Base-by-base conservation (phyloP, 2,329 filamentous ascomycete species). In the Colletotrichum sp. region DNA sequence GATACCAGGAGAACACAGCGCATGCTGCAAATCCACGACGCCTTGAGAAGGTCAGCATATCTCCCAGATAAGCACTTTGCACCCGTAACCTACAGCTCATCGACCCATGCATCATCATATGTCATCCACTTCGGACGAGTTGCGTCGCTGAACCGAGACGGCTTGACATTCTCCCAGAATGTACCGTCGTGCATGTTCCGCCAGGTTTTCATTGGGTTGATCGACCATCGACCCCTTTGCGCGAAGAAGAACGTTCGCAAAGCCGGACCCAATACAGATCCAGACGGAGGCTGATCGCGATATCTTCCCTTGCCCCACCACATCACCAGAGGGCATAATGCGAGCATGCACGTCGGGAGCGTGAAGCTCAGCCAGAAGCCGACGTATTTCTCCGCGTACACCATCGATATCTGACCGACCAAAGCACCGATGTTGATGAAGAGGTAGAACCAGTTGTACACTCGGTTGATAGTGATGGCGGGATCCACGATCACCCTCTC, bases 61-160 rank as follows among this genome's bases (percentile, higher is more conserved):
- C 18, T 18, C 18, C 18, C 38, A 48, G 9, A 48, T 48, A 48
- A n/a, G 38, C 18, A 21, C 3, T n/a, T 61, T 21, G 15, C 24
- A 34, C 3, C 18, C 2, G 18, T 32, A 34, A 74, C 73, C 60
- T 24, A 76, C 32, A 95, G 89, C 81, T 95, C 93, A 80, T 95
- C 94, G 48, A 96, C 94, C 93, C 93, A 96, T 24, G 90, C 90
- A 78, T 96, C 94, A 77, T 96, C 93, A 79, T 95, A 95, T 4
- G 90, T 93, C 93, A 96, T 96, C 93, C 93, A 95, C 1, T 79
- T 78, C 0, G 92, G 94, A 48, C 90, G 91, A 65, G 85, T 84
- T 24, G 84, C 84, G 56, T 88, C 85, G 26, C 87, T 86, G 52
- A 94, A 89, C n/a, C 85, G 85, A 78, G 91, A 93, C 1, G 94